Percentiles rank a stretch among this genome's conserved stretches.
phyloP scores from a whole-genome alignment of 306 rosid species.

The Lablab purpureus region DNA sequence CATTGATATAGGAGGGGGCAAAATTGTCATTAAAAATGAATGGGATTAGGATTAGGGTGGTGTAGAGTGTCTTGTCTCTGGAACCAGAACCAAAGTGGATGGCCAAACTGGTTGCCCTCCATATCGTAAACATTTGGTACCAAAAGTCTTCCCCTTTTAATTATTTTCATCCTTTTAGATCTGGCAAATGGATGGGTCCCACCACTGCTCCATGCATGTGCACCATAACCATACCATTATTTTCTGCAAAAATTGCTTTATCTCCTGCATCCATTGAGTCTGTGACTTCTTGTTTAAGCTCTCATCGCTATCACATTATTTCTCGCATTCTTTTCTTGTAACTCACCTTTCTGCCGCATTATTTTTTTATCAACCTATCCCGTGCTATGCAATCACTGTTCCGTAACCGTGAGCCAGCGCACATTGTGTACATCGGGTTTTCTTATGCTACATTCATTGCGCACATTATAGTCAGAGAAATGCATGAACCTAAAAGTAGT shows the following conservation, averaged over 20 bases:
- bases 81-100: slow-evolving; percentile 32
- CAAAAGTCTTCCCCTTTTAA: slow-evolving; percentile 42
- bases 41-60: not conserved
- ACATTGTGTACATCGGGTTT: slow-evolving; percentile 7
- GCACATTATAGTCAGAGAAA: slow-evolving; percentile 5
- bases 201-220: slow-evolving; percentile 72
- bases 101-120: slow-evolving; percentile 33
- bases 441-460: not conserved
- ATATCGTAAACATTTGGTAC: slow-evolving; percentile 39
- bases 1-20: slow-evolving; percentile 20
- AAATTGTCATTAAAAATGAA: slow-evolving; percentile 27
- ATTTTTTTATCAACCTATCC: slow-evolving; percentile 22
- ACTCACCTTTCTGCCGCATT: slow-evolving; percentile 31
- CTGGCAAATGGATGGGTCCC: slow-evolving; percentile 66
- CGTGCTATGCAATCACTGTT: slow-evolving; percentile 26
- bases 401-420: not conserved
- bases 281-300: slow-evolving; percentile 54
- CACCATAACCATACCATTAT: slow-evolving; percentile 57
- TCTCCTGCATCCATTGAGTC: slow-evolving; percentile 47
- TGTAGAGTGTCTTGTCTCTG: slow-evolving; percentile 49
- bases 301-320: slow-evolving; percentile 46
- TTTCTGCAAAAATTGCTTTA: slow-evolving; percentile 43
- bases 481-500: not conserved
- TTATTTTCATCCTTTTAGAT: slow-evolving; percentile 48
- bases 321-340: slow-evolving; percentile 43